Percentiles rank a stretch among this genome's conserved stretches.
Conservation (phyloP, 768 basidiomycete genomes). For the Phylloporus rhodoxanthus region DNA sequence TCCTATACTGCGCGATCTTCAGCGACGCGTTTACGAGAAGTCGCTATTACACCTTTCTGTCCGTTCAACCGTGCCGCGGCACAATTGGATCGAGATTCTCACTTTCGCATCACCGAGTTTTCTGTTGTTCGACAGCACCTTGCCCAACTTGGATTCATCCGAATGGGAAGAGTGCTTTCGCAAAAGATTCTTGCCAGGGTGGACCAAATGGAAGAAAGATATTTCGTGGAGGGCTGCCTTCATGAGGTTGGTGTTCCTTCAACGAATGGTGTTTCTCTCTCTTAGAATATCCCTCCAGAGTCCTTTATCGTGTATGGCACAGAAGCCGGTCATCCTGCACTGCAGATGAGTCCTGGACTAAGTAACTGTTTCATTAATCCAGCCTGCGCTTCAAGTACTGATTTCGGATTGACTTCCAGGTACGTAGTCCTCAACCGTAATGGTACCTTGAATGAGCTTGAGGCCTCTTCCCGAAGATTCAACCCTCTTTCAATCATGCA, state of each 20-base stretch:
- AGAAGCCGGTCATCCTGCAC: slow-evolving; percentile 66
- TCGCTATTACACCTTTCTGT: slow-evolving; percentile 56
- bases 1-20: slow-evolving; percentile 59
- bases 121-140: slow-evolving; percentile 60
- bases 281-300: slow-evolving; percentile 33
- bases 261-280: neutral
- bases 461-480: slow-evolving; percentile 61
- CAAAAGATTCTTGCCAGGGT: slow-evolving; percentile 70
- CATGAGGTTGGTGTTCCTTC: slow-evolving; percentile 46
- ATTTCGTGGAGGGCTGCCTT: slow-evolving; percentile 59
- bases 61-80: slow-evolving; percentile 58
- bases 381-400: neutral
- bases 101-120: slow-evolving; percentile 56
- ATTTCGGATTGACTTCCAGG: slow-evolving; percentile 30
- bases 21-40: slow-evolving; percentile 40
- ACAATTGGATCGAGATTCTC: slow-evolving; percentile 77
- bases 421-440: slow-evolving; percentile 74
- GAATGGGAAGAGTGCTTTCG: slow-evolving; percentile 77
- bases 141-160: slow-evolving; percentile 57
- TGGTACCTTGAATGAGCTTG: slow-evolving; percentile 66
- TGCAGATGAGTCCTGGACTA: slow-evolving; percentile 78
- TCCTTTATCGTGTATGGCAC: slow-evolving; percentile 63
- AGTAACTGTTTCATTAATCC: slow-evolving; percentile 36
- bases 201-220: slow-evolving; percentile 64
- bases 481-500: slow-evolving; percentile 64